These are phyloP conservation scores for Sporothrix mexicana DNA, from an alignment of 2,329 filamentous ascomycete genomes.

Conservation along the genomic window DNA sequence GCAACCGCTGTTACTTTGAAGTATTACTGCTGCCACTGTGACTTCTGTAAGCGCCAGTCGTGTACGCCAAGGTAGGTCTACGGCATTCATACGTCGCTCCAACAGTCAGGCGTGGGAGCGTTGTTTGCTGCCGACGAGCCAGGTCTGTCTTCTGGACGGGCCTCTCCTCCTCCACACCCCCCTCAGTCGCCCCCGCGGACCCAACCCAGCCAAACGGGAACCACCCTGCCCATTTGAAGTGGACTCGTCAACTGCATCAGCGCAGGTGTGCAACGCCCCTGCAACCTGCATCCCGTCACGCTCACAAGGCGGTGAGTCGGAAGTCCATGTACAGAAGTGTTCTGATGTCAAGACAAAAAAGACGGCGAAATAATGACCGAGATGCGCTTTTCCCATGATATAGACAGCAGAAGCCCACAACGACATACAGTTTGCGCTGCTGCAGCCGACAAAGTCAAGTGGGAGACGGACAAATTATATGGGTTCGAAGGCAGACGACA, in stretches of 20 bases:
- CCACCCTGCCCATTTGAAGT: slow-evolving; percentile 33
- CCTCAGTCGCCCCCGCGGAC: slow-evolving; percentile 32
- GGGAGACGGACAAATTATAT: background rate
- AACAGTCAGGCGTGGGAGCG: slow-evolving; percentile 26
- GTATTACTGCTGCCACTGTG: too few species aligned
- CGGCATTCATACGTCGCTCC: slow-evolving; percentile 2
- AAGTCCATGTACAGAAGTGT: slow-evolving; percentile 10
- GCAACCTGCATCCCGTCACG: slow-evolving; percentile 28
- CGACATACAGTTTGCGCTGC: background rate
- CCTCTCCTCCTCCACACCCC: slow-evolving; percentile 30
- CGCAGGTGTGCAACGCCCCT: background rate
- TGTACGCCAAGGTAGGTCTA: slow-evolving; percentile 8
- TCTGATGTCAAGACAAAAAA: background rate
- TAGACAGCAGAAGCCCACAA: background rate
- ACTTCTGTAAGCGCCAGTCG: background rate
- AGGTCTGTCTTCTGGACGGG: slow-evolving; percentile 2
- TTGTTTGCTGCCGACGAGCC: slow-evolving; percentile 30
- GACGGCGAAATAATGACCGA: background rate
- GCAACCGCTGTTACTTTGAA: background rate
- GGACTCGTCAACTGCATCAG: slow-evolving; percentile 30
- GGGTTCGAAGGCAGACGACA: background rate
- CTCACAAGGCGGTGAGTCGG: slow-evolving; percentile 34
- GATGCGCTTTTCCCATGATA: background rate
- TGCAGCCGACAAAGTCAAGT: background rate
- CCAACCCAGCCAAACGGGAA: slow-evolving; percentile 37